Base-by-base conservation (phyloP, 192 early-diverging fungal species). In the Radiomyces spectabilis region DNA sequence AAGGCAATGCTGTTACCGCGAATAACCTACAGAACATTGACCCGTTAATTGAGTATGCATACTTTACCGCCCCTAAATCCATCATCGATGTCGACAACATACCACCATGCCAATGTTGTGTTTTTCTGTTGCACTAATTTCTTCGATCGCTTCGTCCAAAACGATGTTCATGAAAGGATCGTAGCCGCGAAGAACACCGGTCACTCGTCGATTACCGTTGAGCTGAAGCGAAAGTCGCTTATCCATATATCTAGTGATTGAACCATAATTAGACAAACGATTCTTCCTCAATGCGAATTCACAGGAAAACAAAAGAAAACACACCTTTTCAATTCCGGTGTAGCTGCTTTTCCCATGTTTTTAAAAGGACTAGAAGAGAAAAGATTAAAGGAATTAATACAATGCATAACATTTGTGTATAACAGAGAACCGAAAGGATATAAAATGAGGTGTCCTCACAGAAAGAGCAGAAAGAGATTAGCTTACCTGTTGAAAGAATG, bases 151-250 rank as follows among this genome's bases (percentile, higher is more conserved):
- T 35, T 97, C 91, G 52, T 93, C 95, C 57, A 99, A 68, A 30
- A 97, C 93, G 57, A 99, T 63, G 77, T 99, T 99, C 97, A 99
- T 95, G 75, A 98, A 99, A 16, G 97, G 86, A 63, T 99, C 97
- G 63, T 83, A 99, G n/a, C 97, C 95, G 38, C 97, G 88, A 63
- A 99, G 83, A 30, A 98, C 73, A 30, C 97, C 97, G n/a, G 84
- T 87, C 29, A 99, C 88, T 60, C 84, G 82, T 41, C 97, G 80
- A 64, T 81, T 82, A 37, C 88, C 92, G 69, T 97, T 99, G 48
- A 99, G 75, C 60, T 94, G 86, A 46, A 98, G 73, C 55, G 81
- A 83, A 56, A 99, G 72, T 45, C 77, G 83, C 77, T 97, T 98
- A 74, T 98, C 95, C 91, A 98, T 92, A 55, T 83, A 86, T 50